Evolutionary conservation across 2,329 filamentous ascomycete genomes (phyloP).

Genomic region (Bisporella sp.): DNA sequence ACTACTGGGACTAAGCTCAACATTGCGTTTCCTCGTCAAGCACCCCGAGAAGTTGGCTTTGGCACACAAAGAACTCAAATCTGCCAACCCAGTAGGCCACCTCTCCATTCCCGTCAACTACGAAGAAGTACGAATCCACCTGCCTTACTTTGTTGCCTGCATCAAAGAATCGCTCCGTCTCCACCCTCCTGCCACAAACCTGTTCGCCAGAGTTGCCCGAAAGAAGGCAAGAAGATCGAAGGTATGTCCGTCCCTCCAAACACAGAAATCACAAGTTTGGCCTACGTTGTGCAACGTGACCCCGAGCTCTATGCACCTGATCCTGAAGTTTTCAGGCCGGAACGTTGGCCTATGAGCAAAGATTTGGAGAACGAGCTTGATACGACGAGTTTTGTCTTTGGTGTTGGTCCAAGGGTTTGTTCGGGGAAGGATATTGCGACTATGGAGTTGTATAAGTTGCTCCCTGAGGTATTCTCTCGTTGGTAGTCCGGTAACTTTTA

Average conservation of each 20-base stretch:
- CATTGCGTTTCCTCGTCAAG: constrained; percentile 33
- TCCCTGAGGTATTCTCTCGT: constrained; percentile 12
- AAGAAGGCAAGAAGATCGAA: constrained; percentile 22
- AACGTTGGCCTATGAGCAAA: constrained; percentile 40
- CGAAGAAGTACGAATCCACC: constrained; percentile 33
- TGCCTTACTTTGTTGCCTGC: constrained; percentile 42
- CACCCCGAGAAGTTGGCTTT: constrained; percentile 12
- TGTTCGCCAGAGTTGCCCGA: constrained; percentile 40
- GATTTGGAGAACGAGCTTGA: constrained; percentile 7
- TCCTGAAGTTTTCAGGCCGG: constrained; percentile 44
- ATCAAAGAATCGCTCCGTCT: constrained; percentile 44
- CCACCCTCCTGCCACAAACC: constrained; percentile 41
- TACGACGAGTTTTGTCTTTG: constrained; percentile 16
- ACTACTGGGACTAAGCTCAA: constrained; percentile 45
- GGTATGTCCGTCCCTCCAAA: constrained; percentile 14
- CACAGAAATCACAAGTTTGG: constrained; percentile 42
- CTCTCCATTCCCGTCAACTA: constrained; percentile 32
- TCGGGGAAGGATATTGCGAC: constrained; percentile 21
- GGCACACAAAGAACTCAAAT: constrained; percentile 35
- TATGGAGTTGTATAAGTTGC: constrained; percentile 19
- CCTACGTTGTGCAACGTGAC: constrained; percentile 47
- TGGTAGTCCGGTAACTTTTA: not conserved
- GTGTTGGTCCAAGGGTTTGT: constrained; percentile 16
- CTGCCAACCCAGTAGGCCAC: constrained; percentile 27
- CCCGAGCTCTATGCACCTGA: constrained; percentile 41